phyloP scores from a whole-genome alignment of 345 rosid species.

The Arabidopsis arenosa region DNA sequence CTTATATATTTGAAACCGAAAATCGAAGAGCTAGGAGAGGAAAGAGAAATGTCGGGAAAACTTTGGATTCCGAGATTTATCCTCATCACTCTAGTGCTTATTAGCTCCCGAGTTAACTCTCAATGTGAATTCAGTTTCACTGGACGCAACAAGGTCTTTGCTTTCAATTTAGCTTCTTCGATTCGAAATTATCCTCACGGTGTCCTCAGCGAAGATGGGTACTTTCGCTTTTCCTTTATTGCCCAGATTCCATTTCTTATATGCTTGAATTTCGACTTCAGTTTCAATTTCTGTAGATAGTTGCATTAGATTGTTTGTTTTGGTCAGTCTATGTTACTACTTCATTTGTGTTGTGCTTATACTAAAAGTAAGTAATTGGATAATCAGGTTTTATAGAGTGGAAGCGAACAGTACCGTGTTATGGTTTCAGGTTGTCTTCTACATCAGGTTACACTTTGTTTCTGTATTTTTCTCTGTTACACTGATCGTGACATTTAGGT shows the following conservation, averaged over 20 bases:
- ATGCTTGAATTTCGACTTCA: slow-evolving; percentile 2
- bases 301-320: not conserved
- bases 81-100: slow-evolving; percentile 41
- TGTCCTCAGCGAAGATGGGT: slow-evolving; percentile 98
- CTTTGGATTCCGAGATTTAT: slow-evolving; percentile 42
- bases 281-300: slow-evolving; percentile 8
- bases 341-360: slow-evolving; percentile 4
- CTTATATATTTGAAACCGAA: not conserved
- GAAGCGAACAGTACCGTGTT: slow-evolving; percentile 66
- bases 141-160: slow-evolving; percentile 56
- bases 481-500: slow-evolving; percentile 18
- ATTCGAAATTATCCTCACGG: slow-evolving; percentile 78
- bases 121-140: slow-evolving; percentile 68
- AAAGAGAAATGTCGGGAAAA: slow-evolving; percentile 23
- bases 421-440: slow-evolving; percentile 99
- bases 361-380: slow-evolving; percentile 7
- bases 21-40: slow-evolving; percentile 6
- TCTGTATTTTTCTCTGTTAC: slow-evolving; percentile 43
- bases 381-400: slow-evolving; percentile 80
- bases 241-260: not conserved
- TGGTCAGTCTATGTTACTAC: not conserved
- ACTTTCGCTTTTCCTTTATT: slow-evolving; percentile 15
- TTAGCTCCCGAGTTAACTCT: slow-evolving; percentile 48
- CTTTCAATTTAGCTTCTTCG: slow-evolving; percentile 78
- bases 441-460: slow-evolving; percentile 81